Conservation (phyloP, 441 rosid species). For the Cnidoscolus chayamansa region DNA sequence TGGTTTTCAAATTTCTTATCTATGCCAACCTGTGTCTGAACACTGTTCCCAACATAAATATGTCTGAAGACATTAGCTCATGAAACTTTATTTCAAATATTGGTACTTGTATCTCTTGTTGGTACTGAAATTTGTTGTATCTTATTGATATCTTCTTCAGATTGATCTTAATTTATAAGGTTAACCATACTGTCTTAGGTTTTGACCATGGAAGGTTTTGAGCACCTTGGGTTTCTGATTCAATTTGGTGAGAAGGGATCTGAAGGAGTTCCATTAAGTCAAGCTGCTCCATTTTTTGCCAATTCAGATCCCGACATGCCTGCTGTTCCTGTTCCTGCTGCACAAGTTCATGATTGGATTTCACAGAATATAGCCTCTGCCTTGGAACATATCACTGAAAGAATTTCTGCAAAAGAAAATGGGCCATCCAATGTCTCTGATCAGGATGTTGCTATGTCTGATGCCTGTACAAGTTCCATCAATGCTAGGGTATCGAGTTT, state of each 20-base stretch:
- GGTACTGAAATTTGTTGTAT: not conserved
- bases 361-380: constrained; percentile 71
- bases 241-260: constrained; percentile 90
- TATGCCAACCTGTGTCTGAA: not conserved
- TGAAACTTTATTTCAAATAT: not conserved
- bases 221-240: constrained; percentile 93
- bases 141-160: constrained; percentile 19
- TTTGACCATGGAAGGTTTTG: constrained; percentile 82
- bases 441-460: constrained; percentile 89
- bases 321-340: constrained; percentile 83
- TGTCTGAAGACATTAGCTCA: not conserved
- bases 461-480: constrained; percentile 64
- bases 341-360: constrained; percentile 93
- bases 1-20: not conserved
- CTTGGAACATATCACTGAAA: constrained; percentile 73
- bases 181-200: constrained; percentile 50
- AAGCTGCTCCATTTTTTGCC: constrained; percentile 90
- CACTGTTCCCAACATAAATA: not conserved
- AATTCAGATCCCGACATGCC: constrained; percentile 99
- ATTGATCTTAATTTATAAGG: constrained; percentile 24
- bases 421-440: constrained; percentile 67
- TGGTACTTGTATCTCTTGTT: not conserved
- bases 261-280: constrained; percentile 73
- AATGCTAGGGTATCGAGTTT: constrained; percentile 66
- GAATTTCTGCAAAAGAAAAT: constrained; percentile 82